Percentiles rank a stretch among this genome's conserved stretches.
Conservation (phyloP, 179 eudicot species). For the Silene coronaria region DNA sequence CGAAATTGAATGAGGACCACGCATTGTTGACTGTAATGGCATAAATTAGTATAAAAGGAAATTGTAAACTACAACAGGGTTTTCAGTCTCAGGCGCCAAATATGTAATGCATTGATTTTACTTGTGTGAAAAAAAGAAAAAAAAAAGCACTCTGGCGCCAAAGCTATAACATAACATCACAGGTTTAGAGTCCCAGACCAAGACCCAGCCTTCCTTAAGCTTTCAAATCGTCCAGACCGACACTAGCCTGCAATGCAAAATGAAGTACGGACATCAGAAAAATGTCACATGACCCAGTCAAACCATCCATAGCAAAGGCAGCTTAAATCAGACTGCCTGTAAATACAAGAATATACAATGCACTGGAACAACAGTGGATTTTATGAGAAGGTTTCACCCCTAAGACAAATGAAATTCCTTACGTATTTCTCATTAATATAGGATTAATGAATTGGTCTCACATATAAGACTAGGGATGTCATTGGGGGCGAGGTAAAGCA, state of each 20-base stretch:
- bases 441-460: not conserved
- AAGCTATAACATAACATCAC: not conserved
- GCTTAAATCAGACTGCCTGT: no score
- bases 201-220: conserved; percentile 38
- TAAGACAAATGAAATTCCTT: not conserved
- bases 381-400: not conserved
- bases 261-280: conserved; percentile 16
- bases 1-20: not conserved
- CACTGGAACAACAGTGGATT: no score
- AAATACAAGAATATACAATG: no score
- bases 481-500: no score
- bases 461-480: not conserved
- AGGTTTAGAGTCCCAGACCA: not conserved
- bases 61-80: not conserved
- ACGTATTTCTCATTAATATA: not conserved
- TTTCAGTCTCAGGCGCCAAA: not conserved
- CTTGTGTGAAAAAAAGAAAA: not conserved
- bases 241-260: conserved; percentile 52
- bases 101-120: not conserved
- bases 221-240: conserved; percentile 71
- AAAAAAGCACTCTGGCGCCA: not conserved
- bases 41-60: conserved; percentile 9
- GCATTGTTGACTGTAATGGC: conserved; percentile 14
- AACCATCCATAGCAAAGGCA: no score
- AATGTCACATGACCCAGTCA: not conserved